A percentile compares a stretch with the other conserved stretches of the same genome.
These are phyloP conservation scores for Roridomyces roridus DNA, from an alignment of 768 basidiomycete genomes.

Conservation along the genomic window DNA sequence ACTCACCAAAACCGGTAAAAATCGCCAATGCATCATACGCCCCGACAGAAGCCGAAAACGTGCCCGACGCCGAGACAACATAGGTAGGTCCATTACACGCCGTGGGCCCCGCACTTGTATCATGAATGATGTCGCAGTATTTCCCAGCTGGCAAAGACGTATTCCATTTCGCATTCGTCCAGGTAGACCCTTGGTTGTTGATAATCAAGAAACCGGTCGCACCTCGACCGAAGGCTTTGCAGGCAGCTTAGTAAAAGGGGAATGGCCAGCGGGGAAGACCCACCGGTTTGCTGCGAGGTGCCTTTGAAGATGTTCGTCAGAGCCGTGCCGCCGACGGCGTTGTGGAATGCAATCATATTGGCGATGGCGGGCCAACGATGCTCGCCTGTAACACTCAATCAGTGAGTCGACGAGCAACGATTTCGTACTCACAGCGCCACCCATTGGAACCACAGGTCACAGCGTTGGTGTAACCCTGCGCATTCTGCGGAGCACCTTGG, in stretches of 20 bases:
- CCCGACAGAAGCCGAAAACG: slow-evolving; percentile 14
- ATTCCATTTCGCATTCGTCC: slow-evolving; percentile 44
- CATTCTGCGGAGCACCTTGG: slow-evolving; percentile 14
- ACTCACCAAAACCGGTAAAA: slow-evolving; percentile 12
- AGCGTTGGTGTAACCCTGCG: slow-evolving; percentile 26
- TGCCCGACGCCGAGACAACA: slow-evolving; percentile 12
- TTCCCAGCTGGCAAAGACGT: slow-evolving; percentile 31
- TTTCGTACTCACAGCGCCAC: slow-evolving; percentile 20
- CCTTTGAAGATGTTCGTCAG: slow-evolving; percentile 38
- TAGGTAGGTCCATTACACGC: slow-evolving; percentile 14
- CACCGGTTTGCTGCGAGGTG: slow-evolving; percentile 17
- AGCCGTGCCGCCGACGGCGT: slow-evolving; percentile 36
- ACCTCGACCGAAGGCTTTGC: slow-evolving; percentile 32
- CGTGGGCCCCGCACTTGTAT: slow-evolving; percentile 6
- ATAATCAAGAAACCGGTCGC: slow-evolving; percentile 47
- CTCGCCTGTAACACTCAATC: background rate
- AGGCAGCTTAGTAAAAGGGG: no score
- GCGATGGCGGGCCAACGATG: slow-evolving; percentile 43
- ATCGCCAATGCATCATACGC: slow-evolving; percentile 16
- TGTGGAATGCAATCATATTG: slow-evolving; percentile 47
- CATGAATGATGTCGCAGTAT: slow-evolving; percentile 16
- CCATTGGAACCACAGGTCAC: slow-evolving; percentile 29
- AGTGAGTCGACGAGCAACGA: background rate
- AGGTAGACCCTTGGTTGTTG: slow-evolving; percentile 48
- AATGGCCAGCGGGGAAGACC: no score